Evolutionary conservation across 2,329 filamentous ascomycete species (phyloP).

Genomic region (Scedosporium aurantiacum): DNA sequence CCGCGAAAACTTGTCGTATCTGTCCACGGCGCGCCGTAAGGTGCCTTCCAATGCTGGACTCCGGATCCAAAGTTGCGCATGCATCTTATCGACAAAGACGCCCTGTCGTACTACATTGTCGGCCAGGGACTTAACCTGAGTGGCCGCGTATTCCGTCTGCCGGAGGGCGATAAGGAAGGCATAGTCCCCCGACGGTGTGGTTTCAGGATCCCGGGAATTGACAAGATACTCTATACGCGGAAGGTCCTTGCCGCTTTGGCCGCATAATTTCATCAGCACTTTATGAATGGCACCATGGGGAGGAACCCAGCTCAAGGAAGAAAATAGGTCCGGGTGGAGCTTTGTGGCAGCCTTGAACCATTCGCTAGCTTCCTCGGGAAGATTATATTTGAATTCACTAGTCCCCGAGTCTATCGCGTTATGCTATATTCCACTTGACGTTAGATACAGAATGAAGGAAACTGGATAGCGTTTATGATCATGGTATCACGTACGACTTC

Average conservation of each 20-base stretch:
- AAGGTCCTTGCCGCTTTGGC: neutral
- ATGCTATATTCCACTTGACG: neutral
- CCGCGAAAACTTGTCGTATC: conserved; percentile 27
- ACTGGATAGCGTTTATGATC: neutral
- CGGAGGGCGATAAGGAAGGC: neutral
- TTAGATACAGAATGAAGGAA: neutral
- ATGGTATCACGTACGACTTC: neutral
- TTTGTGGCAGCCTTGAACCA: neutral
- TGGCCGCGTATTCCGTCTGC: neutral
- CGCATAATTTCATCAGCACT: neutral
- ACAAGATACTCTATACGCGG: neutral
- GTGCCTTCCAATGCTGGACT: conserved; percentile 23
- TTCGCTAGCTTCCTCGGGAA: neutral
- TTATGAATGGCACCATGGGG: neutral
- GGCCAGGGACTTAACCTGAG: neutral
- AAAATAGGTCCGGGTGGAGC: neutral
- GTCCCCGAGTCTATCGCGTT: neutral
- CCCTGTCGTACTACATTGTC: conserved; percentile 25
- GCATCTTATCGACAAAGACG: conserved; percentile 29
- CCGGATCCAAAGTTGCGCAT: conserved; percentile 25
- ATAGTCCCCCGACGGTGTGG: neutral
- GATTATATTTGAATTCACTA: neutral
- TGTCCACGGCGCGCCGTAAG: conserved; percentile 19
- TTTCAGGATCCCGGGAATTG: neutral
- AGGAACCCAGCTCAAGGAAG: no score